Base-by-base conservation (phyloP, 805 yeast species). In the Wickerhamiella occidentalis region DNA sequence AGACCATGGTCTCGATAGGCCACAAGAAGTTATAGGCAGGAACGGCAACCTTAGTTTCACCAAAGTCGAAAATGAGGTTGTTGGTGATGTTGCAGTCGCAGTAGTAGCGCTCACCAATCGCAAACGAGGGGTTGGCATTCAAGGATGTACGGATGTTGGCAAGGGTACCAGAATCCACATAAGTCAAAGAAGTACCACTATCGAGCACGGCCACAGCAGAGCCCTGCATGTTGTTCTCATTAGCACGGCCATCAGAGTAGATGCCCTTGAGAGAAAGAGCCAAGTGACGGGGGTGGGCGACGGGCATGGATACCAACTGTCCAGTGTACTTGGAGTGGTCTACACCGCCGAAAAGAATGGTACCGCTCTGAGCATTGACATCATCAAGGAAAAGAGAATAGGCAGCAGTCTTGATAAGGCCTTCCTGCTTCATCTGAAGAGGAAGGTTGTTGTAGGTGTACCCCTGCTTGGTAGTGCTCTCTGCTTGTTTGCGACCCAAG, bases 331-430 rank as follows among this genome's bases (percentile, higher is more conserved):
- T 74, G 47, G 71, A 64, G 38, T 68, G 69, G 55, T 77, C 80
- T 28, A 76, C 68, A 23, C 74, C 82, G 17, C 82, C 80, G 63
- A 77, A 77, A 47, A 77, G 61, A 40, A 77, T 66, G 22, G 72
- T 66, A 5, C 87, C 88, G 2, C 68, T 53, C 6, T 56, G 52
- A 28, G 66, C 58, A 48, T 64, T 59, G 35, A 63, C 52, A 4
- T 67, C 65, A 56, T 78, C 72, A 59, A 85, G 68, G 56, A 69
- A 82, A 37, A 85, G 64, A 0, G 92, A 83, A 63, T 82, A 85
- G 2, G 78, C 77, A 21, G 72, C 72, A 41, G 74, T 70, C 45
- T 73, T 63, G 57, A 79, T 82, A 33, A 73, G 60, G 0, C 92
- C 92, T 49, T 74, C 73, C 28, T 67, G 60, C 46, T 72, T 78